These are phyloP conservation scores for Carallia brachiata DNA, from an alignment of 345 rosid species.

Conservation along the genomic window DNA sequence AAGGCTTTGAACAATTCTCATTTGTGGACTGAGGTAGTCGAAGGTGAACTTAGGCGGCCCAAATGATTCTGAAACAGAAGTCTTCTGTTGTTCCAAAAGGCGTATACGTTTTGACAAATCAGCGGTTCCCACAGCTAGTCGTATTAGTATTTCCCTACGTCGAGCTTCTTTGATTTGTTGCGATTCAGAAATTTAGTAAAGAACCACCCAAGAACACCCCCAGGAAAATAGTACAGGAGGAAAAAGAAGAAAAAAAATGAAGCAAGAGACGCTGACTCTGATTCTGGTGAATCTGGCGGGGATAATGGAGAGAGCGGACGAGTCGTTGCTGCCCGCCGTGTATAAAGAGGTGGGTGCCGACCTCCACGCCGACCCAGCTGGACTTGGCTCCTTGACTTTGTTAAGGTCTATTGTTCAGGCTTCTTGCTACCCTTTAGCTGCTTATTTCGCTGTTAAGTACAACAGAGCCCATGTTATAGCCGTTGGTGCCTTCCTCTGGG, in stretches of 20 bases:
- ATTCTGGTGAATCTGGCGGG: constrained; percentile 26
- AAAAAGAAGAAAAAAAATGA: not conserved
- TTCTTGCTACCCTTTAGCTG: constrained; percentile 26
- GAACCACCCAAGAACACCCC: not conserved
- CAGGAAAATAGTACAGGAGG: not conserved
- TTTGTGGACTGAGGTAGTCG: no score
- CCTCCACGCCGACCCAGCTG: constrained; percentile 26
- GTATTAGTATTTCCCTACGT: no score
- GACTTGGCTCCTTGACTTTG: constrained; percentile 28
- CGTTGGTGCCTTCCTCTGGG: constrained; percentile 31
- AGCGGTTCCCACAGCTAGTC: no score
- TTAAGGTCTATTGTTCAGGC: constrained; percentile 27
- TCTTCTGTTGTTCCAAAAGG: no score
- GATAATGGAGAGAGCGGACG: constrained; percentile 34
- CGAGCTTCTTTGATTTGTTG: no score
- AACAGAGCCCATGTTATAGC: constrained; percentile 28
- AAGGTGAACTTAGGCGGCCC: no score
- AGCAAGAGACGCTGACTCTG: constrained; percentile 19
- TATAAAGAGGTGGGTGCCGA: constrained; percentile 31
- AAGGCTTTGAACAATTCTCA: no score
- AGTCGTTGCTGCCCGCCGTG: constrained; percentile 23
- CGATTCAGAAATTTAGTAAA: not conserved
- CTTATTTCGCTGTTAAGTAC: constrained; percentile 18
- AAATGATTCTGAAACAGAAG: no score
- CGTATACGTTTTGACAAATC: no score